Conservation (phyloP, 441 rosid genomes). For the Populus hybrid region DNA sequence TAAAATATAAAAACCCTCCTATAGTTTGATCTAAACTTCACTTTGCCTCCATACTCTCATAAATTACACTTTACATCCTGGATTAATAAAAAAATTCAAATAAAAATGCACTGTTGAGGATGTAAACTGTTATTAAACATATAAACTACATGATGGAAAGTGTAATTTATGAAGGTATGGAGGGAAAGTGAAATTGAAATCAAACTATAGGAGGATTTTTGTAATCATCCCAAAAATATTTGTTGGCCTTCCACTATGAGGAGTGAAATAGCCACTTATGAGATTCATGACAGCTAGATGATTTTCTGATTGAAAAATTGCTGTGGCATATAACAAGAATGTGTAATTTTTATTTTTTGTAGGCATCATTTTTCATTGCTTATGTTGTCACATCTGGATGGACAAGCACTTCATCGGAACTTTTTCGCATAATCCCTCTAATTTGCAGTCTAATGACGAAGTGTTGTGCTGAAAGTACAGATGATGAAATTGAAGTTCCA, state of each 20-base stretch:
- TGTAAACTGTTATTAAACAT: too few species aligned
- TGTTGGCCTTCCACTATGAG: background rate
- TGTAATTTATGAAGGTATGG: too few species aligned
- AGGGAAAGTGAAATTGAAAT: background rate
- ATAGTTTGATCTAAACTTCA: too few species aligned
- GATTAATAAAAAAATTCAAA: too few species aligned
- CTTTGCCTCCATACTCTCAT: too few species aligned
- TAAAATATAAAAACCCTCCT: too few species aligned
- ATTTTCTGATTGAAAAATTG: background rate
- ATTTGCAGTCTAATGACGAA: conserved; percentile 47
- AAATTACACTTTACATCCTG: too few species aligned
- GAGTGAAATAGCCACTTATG: background rate
- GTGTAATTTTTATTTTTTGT: conserved; percentile 23
- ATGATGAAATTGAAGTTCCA: conserved; percentile 68
- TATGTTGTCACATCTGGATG: conserved; percentile 97
- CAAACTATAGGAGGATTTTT: background rate
- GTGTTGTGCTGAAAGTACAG: conserved; percentile 44
- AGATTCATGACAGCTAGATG: background rate
- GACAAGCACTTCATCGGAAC: conserved; percentile 86
- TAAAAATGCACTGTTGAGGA: too few species aligned
- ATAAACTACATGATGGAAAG: too few species aligned
- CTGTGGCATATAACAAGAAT: background rate
- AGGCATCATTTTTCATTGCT: conserved; percentile 95
- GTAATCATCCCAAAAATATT: too few species aligned
- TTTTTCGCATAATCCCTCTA: conserved; percentile 78